Evolutionary conservation across 441 rosid genomes (phyloP), one percentile per base, ranked within the genome.

Genomic region (Erodium texanum): DNA sequence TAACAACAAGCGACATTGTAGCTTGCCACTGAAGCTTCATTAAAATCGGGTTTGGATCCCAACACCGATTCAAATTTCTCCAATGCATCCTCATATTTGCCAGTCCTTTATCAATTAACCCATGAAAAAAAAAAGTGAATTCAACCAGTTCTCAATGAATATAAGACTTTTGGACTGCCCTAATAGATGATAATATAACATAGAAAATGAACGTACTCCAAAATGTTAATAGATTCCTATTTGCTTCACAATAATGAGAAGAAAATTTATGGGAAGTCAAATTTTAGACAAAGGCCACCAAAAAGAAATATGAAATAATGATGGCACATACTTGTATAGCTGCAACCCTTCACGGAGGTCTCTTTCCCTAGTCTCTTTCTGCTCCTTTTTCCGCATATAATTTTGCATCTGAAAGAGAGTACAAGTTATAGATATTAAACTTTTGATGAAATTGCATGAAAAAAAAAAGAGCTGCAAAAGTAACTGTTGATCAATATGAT

Each of bases 1-100:
- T 89, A 93, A 68, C 97, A 91, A 75, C 95, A 93, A 24, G 97
- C 96, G 23, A 93, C 97, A 75, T 91, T 91, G 86, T 93, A 91
- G 76, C 95, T 82, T 18, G 97, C 93, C 18, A 89, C 89, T 2
- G 99, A 72, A 78, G 96, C 82, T 83, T 93, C 99, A 50, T 69
- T 69, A 24, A 81, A 71, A 24, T 88, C 86, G 65, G 99, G 97
- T 86, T 81, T 93, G 14, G 95, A 85, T 61, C 99, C 96, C 79
- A 91, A 63, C 16, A 91, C 93, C 23, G 99, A 93, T 83, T 93
- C 99, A 70, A 93, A 93, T 71, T 81, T 93, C 85, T 78, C 92
- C 79, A 85, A 67, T 34, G 97, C 95, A 80, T 88, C 92, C 79
- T 89, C 92, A 67, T 87, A 91, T 18, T 88, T 89, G 54, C 74